Base-by-base conservation (phyloP, 2,329 filamentous ascomycete genomes). In the Cladophialophora chaetospira region DNA sequence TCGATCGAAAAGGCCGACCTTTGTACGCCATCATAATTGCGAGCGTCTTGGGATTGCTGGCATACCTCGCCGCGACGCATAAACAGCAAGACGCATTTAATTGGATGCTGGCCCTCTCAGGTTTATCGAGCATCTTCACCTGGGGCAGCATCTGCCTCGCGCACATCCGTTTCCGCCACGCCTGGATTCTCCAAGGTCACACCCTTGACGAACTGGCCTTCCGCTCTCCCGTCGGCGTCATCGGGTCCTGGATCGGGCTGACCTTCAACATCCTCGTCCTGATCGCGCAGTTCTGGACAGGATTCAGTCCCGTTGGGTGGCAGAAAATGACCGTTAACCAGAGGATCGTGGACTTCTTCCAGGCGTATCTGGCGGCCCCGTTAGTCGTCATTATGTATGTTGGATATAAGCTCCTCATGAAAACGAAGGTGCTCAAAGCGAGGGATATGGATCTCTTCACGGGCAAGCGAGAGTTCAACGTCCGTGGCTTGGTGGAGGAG, bases 361-460 rank as follows among this genome's bases (percentile, higher is more conserved):
- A 70, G 57, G 63, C 63, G 5, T 70, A 70, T 47, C 63, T 70
- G 13, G 67, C 69, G 15, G 62, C 64, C 6, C 69, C 69, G 3
- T 53, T 70, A 28, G 67, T 70, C 11, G 19, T 68, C 2, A 28
- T 68, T 15, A 79, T 87, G 71, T 96, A 89, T 71, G 42, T 89
- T 9, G 77, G 72, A 0, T 93, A 96, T 74, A 96, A 96, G 75
- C 13, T 94, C 29, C 88, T 79, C 72, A 89, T 83, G 69, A 79
- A 79, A 55, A 95, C 91, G 1, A 75, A 78, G 1, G 79, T 90
- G 55, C 80, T 96, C 40, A 78, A 81, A 15, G 74, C 82, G 29
- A 77, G 80, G 48, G 87, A 95, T 61, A 95, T 97, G 86, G 92
- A 97, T 72, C 75, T 97, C 61, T 83, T 88, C 58, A 96, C 91